These are phyloP conservation scores for Nakazawaea anatomiae DNA, from an alignment of 805 yeast genomes.

Conservation along the genomic window DNA sequence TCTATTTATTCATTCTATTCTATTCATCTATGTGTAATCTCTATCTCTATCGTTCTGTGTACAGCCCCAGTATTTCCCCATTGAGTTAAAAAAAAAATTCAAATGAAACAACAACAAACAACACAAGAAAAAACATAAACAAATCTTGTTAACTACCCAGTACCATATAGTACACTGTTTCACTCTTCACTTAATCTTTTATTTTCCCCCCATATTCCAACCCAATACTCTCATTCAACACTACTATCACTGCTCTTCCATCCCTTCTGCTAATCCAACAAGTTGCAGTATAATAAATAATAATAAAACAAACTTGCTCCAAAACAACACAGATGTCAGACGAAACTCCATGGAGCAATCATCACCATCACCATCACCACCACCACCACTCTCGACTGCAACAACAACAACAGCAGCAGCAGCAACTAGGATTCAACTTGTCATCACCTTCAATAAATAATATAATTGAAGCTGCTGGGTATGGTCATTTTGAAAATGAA, in stretches of 20 bases:
- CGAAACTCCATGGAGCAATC: not conserved
- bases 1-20: not conserved
- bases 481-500: not conserved
- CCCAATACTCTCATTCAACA: too few species aligned
- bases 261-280: too few species aligned
- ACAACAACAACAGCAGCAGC: not conserved
- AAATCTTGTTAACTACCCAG: too few species aligned
- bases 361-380: not conserved
- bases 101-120: too few species aligned
- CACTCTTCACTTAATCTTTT: too few species aligned
- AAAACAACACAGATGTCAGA: not conserved
- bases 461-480: slow-evolving; percentile 7
- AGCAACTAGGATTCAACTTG: slow-evolving; percentile 3
- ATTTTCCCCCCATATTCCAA: too few species aligned
- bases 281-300: too few species aligned
- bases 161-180: too few species aligned
- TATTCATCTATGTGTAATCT: not conserved
- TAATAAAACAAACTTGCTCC: not conserved
- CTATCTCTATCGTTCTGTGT: not conserved
- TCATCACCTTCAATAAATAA: slow-evolving; percentile 10
- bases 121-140: too few species aligned
- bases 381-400: not conserved
- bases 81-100: too few species aligned
- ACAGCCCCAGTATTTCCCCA: not conserved
- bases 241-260: too few species aligned